Evolutionary conservation across 202 grass and related monocot species (phyloP).

Genomic region (Panicum hallii): DNA sequence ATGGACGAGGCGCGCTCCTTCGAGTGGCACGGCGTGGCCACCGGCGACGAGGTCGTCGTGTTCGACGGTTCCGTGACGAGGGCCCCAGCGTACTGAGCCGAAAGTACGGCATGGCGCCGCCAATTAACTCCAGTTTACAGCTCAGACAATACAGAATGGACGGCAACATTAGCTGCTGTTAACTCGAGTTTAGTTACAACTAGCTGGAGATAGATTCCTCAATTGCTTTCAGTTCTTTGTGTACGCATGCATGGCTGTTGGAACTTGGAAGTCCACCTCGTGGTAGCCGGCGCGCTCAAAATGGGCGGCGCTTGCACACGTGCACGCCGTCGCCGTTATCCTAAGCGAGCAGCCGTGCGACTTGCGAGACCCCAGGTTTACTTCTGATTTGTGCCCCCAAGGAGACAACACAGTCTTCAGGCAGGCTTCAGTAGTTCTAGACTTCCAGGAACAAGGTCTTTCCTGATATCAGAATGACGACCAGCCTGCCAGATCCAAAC

Average conservation of each 20-base stretch:
- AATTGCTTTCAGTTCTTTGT: background rate
- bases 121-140: background rate
- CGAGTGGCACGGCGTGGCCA: constrained; percentile 57
- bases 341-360: background rate
- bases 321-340: background rate
- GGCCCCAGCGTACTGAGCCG: background rate
- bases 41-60: constrained; percentile 55
- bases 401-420: constrained; percentile 16
- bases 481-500: background rate
- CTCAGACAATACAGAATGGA: background rate
- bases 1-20: constrained; percentile 55
- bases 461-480: background rate
- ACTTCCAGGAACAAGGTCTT: background rate
- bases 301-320: background rate
- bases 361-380: background rate
- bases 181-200: background rate
- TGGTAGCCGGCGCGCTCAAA: background rate
- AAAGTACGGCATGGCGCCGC: background rate
- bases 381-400: background rate
- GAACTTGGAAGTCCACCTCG: background rate
- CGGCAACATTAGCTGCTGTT: background rate
- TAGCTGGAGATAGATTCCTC: background rate
- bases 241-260: background rate
- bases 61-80: constrained; percentile 50
- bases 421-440: background rate